These are phyloP conservation scores for Fusarium sp. DNA, from an alignment of 2,329 filamentous ascomycete genomes.

Conservation along the genomic window DNA sequence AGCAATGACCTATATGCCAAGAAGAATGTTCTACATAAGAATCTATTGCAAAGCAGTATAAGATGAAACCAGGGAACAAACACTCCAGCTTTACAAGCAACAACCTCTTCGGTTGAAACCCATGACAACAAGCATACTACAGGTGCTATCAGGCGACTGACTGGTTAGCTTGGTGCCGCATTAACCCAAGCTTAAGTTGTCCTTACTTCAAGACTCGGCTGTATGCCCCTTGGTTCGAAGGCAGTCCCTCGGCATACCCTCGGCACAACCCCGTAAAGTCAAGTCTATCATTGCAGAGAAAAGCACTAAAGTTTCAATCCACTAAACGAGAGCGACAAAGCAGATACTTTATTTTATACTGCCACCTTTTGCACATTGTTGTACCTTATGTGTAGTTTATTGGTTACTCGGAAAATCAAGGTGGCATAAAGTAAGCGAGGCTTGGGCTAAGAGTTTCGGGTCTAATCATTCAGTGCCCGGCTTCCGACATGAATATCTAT, in stretches of 20 bases:
- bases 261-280: neutral
- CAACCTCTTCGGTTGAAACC: too few species aligned
- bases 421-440: neutral
- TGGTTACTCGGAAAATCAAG: rapidly evolving
- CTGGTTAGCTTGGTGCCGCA: too few species aligned
- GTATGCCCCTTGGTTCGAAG: rapidly evolving
- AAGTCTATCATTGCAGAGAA: neutral
- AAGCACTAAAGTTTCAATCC: rapidly evolving
- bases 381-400: neutral
- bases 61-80: too few species aligned
- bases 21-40: too few species aligned
- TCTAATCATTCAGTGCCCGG: neutral
- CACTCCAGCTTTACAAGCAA: too few species aligned
- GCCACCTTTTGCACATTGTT: rapidly evolving
- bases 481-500: neutral
- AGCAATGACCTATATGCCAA: neutral
- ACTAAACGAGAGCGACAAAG: rapidly evolving
- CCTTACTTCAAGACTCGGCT: neutral
- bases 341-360: neutral
- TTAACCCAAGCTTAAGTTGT: too few species aligned
- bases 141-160: too few species aligned
- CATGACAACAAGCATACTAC: too few species aligned
- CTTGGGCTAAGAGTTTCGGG: neutral
- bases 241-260: neutral
- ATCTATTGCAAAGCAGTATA: too few species aligned